Evolutionary conservation across 176 grass and related monocot genomes (phyloP).

Genomic region (Panicum miliaceum): DNA sequence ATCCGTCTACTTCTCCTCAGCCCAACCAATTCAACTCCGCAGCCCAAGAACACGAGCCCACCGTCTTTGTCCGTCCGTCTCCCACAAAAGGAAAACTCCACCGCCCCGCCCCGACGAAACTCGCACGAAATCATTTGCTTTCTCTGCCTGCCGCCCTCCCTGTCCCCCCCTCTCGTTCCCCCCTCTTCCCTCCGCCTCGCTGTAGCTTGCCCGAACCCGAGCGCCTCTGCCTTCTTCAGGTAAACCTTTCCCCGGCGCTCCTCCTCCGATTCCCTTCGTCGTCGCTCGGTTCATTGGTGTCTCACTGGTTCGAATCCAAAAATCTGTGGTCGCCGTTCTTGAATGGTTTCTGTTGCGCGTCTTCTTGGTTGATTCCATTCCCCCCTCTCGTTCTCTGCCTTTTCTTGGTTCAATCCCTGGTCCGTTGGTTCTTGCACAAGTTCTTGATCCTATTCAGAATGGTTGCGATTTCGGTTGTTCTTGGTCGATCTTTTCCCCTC

Average conservation of each 20-base stretch:
- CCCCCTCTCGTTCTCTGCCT: not conserved
- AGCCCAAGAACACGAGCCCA: too few relatives aligned
- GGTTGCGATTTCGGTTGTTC: not conserved
- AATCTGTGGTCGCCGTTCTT: not conserved
- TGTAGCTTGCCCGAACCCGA: not conserved
- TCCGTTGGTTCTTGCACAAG: not conserved
- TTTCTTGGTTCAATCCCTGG: not conserved
- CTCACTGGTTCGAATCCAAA: not conserved
- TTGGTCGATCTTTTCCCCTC: not conserved
- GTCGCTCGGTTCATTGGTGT: not conserved
- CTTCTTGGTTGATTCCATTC: not conserved
- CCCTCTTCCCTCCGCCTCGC: not conserved
- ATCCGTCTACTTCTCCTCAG: too few relatives aligned
- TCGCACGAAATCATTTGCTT: too few relatives aligned
- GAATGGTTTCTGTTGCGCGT: not conserved
- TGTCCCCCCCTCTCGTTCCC: not conserved
- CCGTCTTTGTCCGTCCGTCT: too few relatives aligned
- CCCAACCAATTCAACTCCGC: too few relatives aligned
- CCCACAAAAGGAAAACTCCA: too few relatives aligned
- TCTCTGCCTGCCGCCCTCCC: too few relatives aligned
- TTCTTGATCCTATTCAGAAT: not conserved
- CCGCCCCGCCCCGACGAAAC: too few relatives aligned
- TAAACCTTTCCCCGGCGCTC: not conserved
- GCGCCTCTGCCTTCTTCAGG: conserved; percentile 6
- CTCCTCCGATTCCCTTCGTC: not conserved